These are phyloP conservation scores for Antrodiella citrinella DNA, from an alignment of 768 basidiomycete genomes.

Conservation along the genomic window DNA sequence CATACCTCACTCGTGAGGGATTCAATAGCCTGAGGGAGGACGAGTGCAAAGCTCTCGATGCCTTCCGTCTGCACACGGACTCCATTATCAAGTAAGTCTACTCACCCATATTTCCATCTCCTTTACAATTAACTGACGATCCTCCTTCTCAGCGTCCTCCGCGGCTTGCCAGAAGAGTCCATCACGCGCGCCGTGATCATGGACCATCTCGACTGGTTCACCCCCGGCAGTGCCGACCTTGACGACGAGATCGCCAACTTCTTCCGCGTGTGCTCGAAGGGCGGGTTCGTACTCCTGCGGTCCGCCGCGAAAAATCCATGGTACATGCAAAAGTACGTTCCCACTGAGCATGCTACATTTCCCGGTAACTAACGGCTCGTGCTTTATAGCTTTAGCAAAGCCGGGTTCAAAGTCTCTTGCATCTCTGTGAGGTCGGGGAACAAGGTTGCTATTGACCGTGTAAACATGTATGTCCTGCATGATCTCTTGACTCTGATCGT, in stretches of 20 bases:
- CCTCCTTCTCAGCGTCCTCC: conserved; percentile 30
- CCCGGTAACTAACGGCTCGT: not conserved
- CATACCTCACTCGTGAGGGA: conserved; percentile 54
- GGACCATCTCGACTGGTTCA: conserved; percentile 62
- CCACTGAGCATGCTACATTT: not conserved
- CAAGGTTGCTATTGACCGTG: conserved; percentile 47
- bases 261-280: conserved; percentile 44
- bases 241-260: conserved; percentile 43
- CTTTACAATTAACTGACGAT: not conserved
- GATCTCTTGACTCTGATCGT: too few species aligned
- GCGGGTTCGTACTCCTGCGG: conserved; percentile 61
- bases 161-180: conserved; percentile 34
- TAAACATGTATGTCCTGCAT: conserved; percentile 42
- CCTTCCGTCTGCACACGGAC: conserved; percentile 66
- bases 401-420: conserved; percentile 45
- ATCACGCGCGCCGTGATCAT: conserved; percentile 61
- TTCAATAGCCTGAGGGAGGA: conserved; percentile 46
- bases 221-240: not conserved
- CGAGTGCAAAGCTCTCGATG: conserved; percentile 35
- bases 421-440: conserved; percentile 45
- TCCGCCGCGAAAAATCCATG: conserved; percentile 57
- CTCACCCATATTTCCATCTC: not conserved
- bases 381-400: conserved; percentile 30
- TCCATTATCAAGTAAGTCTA: conserved; percentile 52
- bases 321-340: conserved; percentile 23